Conservation (phyloP, 805 yeast genomes). For the Ogataea haglerorum region DNA sequence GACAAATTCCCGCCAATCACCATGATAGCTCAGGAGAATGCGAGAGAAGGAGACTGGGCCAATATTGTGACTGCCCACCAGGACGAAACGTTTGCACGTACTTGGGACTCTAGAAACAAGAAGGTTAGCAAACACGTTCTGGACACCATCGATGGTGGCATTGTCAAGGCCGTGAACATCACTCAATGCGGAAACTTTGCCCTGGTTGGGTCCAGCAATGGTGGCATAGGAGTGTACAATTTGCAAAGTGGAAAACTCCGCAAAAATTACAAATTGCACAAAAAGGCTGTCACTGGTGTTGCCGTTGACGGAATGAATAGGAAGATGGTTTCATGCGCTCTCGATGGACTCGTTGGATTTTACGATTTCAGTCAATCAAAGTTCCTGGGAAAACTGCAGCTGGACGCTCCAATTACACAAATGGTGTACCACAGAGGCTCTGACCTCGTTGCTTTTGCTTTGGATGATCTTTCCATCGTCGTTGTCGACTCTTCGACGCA, state of each 20-base stretch:
- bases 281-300: conserved; percentile 81
- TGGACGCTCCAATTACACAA: conserved; percentile 75
- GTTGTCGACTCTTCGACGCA: conserved; percentile 81
- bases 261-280: conserved; percentile 65
- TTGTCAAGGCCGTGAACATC: conserved; percentile 70
- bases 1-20: conserved; percentile 78
- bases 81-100: conserved; percentile 77
- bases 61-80: conserved; percentile 86
- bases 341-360: conserved; percentile 87
- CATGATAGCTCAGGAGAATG: conserved; percentile 65
- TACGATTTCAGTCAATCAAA: conserved; percentile 76
- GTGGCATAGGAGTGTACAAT: conserved; percentile 83
- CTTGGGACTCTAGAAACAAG: conserved; percentile 81
- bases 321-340: conserved; percentile 79
- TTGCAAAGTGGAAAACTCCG: conserved; percentile 87
- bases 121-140: conserved; percentile 75
- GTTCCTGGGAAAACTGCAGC: conserved; percentile 59
- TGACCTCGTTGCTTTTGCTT: conserved; percentile 77
- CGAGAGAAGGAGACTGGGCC: conserved; percentile 90
- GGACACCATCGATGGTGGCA: conserved; percentile 71
- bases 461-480: conserved; percentile 82
- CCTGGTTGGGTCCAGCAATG: conserved; percentile 81
- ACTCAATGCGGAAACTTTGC: conserved; percentile 96
- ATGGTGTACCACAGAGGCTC: conserved; percentile 78
- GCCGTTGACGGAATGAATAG: conserved; percentile 89